Base-by-base conservation (phyloP, 2,329 filamentous ascomycete species). In the Aspergillus sojae region DNA sequence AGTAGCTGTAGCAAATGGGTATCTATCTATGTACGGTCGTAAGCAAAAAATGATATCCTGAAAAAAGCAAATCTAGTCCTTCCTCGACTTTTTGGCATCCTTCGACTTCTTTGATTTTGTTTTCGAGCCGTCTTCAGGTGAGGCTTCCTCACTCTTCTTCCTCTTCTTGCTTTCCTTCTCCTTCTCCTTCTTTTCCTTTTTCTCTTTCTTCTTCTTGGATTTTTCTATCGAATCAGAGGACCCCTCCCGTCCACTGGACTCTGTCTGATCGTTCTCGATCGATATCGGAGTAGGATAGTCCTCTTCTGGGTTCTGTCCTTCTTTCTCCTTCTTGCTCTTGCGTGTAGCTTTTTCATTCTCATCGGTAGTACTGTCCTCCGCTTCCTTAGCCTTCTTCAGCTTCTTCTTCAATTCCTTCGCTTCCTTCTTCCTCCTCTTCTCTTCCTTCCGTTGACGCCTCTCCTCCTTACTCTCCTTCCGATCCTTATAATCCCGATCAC, bases 51-150 rank as follows among this genome's bases (percentile, higher is more conserved):
- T 43, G 41, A 43, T 48, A 54, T 58, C 45, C 34, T 46, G 30
- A 32, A 34, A 52, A 58, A 58, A 41, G 21, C 32, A 39, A 41
- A 34, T 55, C 41, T 52, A 28, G n/a, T 62, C 63, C 26, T 52
- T 55, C 3, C 32, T 53, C 48, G 65, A 64, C 41, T 53, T 67
- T 60, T 68, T 69, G n/a, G 67, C 68, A 68, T 79, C 70, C 79
- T 79, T 74, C 78, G 82, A 62, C 78, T 80, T 70, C 71, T 82
- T 79, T 58, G 78, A 78, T 68, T 83, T 86, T 62, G 84, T 83
- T 64, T 84, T 82, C 5, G 66, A 62, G 53, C 67, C 68, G 4
- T 73, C 72, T 46, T 75, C 76, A 7, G 68, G 62, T 59, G 68
- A 66, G 39, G 67, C 74, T 26, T 65, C 66, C 30, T 66, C 71